Evolutionary conservation across 164 flowering plant species (phyloP), one percentile per base, ranked within the genome.

Genomic region (Euptelea pleiosperma): DNA sequence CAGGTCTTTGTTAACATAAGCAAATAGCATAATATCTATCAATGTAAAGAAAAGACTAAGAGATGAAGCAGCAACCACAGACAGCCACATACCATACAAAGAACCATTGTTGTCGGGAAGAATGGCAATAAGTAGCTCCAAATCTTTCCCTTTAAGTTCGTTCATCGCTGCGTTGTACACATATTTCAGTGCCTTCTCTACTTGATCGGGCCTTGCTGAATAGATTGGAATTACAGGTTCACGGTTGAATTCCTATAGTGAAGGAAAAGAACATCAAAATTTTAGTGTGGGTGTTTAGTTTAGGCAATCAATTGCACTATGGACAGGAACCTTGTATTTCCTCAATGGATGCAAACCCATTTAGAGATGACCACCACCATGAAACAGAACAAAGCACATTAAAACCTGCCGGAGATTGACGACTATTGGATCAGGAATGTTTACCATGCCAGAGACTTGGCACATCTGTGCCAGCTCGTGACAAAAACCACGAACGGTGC

Each of bases 81-180:
- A n/a, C 10, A 16, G 12, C 50, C n/a, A 37, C 67, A 54, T 67
- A 77, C 84, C 86, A 70, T 82, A 82, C 35, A 76, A 31, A 6
- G 82, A 77, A 5, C 86, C 86, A 62, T 73, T 79, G 62, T 65
- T 79, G 61, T 82, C 80, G 0, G 84, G 84, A 10, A 82, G 58
- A 63, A 82, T 79, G 36, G 63, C 80, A 36, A 82, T 60, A 7
- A 79, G 66, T 31, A 82, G 58, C 64, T 82, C 80, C 51, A 82
- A 45, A 34, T 82, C 80, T 66, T 72, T 75, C 18, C 79, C 78
- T 40, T 67, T 61, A 29, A 78, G 67, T 48, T 77, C 75, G 52
- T 43, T 70, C 55, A 62, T 57, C 37, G 70, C 57, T 16, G 70
- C 63, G 49, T 70, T 68, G 36, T 49, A 66, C 0, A 74, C 76